Conservation (phyloP, 2,329 filamentous ascomycete species). For the Albophoma yamanashiensis region DNA sequence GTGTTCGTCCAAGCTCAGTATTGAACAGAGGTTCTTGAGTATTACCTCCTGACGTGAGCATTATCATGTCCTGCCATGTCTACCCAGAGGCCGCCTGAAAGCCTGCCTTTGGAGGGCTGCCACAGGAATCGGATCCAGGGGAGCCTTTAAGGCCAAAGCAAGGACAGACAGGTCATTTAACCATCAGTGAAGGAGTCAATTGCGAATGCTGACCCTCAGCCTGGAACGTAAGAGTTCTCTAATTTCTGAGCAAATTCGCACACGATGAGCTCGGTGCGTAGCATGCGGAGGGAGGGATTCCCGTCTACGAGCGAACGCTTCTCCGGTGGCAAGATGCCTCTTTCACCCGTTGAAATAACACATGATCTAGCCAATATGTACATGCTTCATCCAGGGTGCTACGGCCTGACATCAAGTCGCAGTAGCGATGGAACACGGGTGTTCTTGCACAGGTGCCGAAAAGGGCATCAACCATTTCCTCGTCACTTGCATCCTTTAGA, state of each 20-base stretch:
- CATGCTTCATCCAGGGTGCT: too few relatives aligned
- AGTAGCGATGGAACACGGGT: too few relatives aligned
- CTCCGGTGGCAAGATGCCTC: too few relatives aligned
- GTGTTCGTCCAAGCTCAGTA: not conserved
- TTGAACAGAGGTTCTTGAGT: not conserved
- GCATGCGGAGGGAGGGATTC: too few relatives aligned
- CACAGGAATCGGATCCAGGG: conserved; percentile 24
- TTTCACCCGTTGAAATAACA: too few relatives aligned
- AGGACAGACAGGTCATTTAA: conserved; percentile 3
- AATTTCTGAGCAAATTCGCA: conserved; percentile 24
- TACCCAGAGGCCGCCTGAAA: not conserved
- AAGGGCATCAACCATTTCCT: not conserved
- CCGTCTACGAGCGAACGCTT: too few relatives aligned
- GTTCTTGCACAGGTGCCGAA: not conserved
- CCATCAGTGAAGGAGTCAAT: conserved; percentile 1
- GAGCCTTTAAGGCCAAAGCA: conserved; percentile 2
- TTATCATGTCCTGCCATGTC: not conserved
- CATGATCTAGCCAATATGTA: too few relatives aligned
- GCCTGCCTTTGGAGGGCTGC: conserved; percentile 16
- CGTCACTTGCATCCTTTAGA: not conserved
- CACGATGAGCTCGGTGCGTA: not conserved
- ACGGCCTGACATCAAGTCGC: not conserved
- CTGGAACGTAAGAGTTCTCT: conserved; percentile 19
- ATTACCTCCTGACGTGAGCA: not conserved
- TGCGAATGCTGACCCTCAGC: conserved; percentile 2